phyloP scores from a whole-genome alignment of 495 filamentous ascomycete genomes.

The Cercophora newfieldiana region DNA sequence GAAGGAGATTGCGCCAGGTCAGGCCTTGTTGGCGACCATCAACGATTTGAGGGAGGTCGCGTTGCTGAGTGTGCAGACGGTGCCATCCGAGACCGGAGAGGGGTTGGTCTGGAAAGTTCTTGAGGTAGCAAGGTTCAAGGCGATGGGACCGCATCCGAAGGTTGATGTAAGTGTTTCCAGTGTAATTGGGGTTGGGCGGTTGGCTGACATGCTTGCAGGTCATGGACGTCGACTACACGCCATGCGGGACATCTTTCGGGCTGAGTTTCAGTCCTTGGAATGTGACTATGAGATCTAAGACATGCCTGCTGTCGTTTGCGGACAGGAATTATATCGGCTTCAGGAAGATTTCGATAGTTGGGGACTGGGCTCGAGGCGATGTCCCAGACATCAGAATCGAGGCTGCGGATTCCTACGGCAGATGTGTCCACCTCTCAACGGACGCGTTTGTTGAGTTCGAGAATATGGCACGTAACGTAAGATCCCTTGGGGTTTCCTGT shows the following conservation, averaged over 20 bases:
- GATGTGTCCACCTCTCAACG: slow-evolving; percentile 44
- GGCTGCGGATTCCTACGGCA: slow-evolving; percentile 34
- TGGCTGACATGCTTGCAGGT: slow-evolving; percentile 15
- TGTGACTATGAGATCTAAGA: slow-evolving; percentile 27
- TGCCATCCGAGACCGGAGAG: slow-evolving; percentile 21
- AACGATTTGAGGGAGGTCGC: slow-evolving; percentile 46
- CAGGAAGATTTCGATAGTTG: slow-evolving; percentile 37
- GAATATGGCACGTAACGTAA: slow-evolving; percentile 39
- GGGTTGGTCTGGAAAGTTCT: slow-evolving; percentile 42
- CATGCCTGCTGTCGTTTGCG: slow-evolving; percentile 41
- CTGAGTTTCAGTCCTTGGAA: slow-evolving; percentile 49
- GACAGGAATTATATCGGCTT: slow-evolving; percentile 49
- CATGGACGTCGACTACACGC: slow-evolving; percentile 41
- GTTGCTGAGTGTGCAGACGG: slow-evolving; percentile 43
- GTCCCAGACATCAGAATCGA: slow-evolving; percentile 30
- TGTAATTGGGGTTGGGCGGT: not conserved
- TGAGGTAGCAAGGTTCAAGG: slow-evolving; percentile 45
- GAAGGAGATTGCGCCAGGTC: slow-evolving; percentile 36
- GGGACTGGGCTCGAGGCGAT: slow-evolving; percentile 24
- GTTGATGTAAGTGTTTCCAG: slow-evolving; percentile 30
- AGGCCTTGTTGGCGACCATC: slow-evolving; percentile 43
- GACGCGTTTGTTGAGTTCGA: slow-evolving; percentile 52
- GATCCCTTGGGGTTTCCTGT: not conserved
- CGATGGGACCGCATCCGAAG: slow-evolving; percentile 42
- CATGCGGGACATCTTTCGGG: slow-evolving; percentile 45